A percentile compares a stretch with the other conserved stretches of the same genome.
phyloP scores from a whole-genome alignment of 495 filamentous ascomycete species.

The Lindgomyces ingoldianus region DNA sequence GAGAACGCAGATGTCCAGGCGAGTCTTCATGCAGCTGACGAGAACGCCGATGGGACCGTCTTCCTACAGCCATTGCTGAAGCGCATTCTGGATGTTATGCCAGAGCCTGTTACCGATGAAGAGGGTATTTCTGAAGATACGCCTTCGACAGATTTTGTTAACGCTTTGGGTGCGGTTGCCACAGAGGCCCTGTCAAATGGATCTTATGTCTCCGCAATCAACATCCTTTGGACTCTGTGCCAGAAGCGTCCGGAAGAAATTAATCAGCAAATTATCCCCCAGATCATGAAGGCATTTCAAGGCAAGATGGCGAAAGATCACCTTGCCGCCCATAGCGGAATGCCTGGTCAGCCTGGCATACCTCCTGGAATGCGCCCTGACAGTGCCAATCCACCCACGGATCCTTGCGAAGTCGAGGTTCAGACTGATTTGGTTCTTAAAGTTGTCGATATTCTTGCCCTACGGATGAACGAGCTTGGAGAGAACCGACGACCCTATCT shows the following conservation, averaged over 20 bases:
- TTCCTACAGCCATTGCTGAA: constrained; percentile 69
- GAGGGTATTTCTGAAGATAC: constrained; percentile 72
- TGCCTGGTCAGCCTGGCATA: constrained; percentile 25
- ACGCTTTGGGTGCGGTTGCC: constrained; percentile 75
- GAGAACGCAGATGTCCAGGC: constrained; percentile 91
- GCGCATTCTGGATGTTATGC: constrained; percentile 85
- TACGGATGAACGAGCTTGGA: constrained; percentile 89
- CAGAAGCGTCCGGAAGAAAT: constrained; percentile 79
- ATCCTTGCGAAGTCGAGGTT: constrained; percentile 72
- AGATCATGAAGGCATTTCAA: constrained; percentile 90
- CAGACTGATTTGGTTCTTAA: constrained; percentile 88
- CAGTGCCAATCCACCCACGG: constrained; percentile 57
- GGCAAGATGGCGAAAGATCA: constrained; percentile 93
- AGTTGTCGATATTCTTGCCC: constrained; percentile 85
- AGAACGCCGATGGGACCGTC: constrained; percentile 62
- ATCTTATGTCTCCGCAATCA: constrained; percentile 83
- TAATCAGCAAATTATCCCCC: constrained; percentile 80
- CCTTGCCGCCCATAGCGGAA: constrained; percentile 56
- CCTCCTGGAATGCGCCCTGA: constrained; percentile 33
- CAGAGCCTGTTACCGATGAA: constrained; percentile 81
- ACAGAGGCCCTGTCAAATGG: constrained; percentile 75
- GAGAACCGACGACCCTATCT: constrained; percentile 91
- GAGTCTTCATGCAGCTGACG: constrained; percentile 72
- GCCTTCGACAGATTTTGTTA: constrained; percentile 74
- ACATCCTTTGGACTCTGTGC: constrained; percentile 88